These are phyloP conservation scores for Oxyria digyna DNA, from an alignment of 148 eudicot genomes.

Conservation along the genomic window DNA sequence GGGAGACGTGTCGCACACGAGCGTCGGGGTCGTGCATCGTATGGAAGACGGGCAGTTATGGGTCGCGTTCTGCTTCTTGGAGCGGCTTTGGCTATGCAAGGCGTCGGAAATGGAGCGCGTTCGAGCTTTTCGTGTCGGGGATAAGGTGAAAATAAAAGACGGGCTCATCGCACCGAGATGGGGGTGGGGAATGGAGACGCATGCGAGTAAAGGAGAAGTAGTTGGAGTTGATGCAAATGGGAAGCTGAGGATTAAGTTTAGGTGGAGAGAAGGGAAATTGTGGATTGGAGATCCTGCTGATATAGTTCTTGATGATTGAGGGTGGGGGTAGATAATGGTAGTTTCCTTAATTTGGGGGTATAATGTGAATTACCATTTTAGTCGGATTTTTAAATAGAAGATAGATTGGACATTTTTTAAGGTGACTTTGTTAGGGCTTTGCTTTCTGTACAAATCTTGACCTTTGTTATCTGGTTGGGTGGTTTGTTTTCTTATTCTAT, in stretches of 20 bases:
- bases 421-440: background rate
- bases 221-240: constrained; percentile 99
- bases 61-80: constrained; percentile 87
- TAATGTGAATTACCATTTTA: constrained; percentile 2
- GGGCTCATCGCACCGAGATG: constrained; percentile 77
- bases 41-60: constrained; percentile 81
- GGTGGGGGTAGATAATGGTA: background rate
- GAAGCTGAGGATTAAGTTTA: constrained; percentile 73
- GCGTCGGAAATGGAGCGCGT: constrained; percentile 64
- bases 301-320: constrained; percentile 46
- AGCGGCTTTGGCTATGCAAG: constrained; percentile 92
- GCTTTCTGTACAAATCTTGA: constrained; percentile 7
- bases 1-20: constrained; percentile 82
- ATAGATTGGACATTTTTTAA: background rate
- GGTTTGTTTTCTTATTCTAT: background rate
- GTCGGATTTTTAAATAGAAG: background rate
- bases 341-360: background rate
- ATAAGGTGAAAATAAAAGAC: constrained; percentile 69
- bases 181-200: constrained; percentile 99
- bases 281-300: constrained; percentile 99
- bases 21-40: constrained; percentile 88
- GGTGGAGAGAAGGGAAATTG: constrained; percentile 94
- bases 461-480: background rate
- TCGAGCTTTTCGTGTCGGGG: constrained; percentile 64
- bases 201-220: constrained; percentile 78